Evolutionary conservation across 352 stramenopile genomes (phyloP).

Genomic region (Globisporangium carolinianum): DNA sequence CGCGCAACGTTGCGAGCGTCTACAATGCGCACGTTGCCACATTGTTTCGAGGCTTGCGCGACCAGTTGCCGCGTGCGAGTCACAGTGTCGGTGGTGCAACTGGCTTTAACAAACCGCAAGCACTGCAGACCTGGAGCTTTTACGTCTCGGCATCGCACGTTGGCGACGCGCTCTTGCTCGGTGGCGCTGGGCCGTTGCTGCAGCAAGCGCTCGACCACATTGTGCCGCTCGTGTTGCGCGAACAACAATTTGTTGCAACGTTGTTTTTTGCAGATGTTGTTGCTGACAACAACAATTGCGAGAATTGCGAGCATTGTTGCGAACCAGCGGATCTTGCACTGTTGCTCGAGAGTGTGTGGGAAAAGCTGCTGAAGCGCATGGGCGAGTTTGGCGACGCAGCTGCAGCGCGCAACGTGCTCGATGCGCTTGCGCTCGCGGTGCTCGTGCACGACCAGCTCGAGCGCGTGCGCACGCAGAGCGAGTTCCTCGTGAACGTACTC

Average conservation of each 20-base stretch:
- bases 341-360: conserved; percentile 63
- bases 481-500: conserved; percentile 64
- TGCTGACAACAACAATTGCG: no score
- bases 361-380: conserved; percentile 66
- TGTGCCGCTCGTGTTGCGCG: conserved; percentile 40
- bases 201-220: conserved; percentile 67
- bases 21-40: conserved; percentile 49
- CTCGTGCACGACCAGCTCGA: conserved; percentile 40
- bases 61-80: conserved; percentile 43
- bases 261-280: conserved; percentile 50
- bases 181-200: conserved; percentile 48
- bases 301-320: conserved; percentile 4
- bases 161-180: conserved; percentile 37
- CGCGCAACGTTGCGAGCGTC: conserved; percentile 36
- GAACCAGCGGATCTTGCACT: conserved; percentile 41
- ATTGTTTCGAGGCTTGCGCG: conserved; percentile 50
- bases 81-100: no score
- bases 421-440: conserved; percentile 55
- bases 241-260: conserved; percentile 34
- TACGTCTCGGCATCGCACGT: conserved; percentile 55
- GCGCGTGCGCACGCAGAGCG: conserved; percentile 33
- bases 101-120: conserved; percentile 50
- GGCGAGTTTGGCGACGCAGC: conserved; percentile 64
- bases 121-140: conserved; percentile 58
- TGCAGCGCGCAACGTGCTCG: conserved; percentile 49